Conservation (phyloP, 768 basidiomycete species). For the Trametes maxima region DNA sequence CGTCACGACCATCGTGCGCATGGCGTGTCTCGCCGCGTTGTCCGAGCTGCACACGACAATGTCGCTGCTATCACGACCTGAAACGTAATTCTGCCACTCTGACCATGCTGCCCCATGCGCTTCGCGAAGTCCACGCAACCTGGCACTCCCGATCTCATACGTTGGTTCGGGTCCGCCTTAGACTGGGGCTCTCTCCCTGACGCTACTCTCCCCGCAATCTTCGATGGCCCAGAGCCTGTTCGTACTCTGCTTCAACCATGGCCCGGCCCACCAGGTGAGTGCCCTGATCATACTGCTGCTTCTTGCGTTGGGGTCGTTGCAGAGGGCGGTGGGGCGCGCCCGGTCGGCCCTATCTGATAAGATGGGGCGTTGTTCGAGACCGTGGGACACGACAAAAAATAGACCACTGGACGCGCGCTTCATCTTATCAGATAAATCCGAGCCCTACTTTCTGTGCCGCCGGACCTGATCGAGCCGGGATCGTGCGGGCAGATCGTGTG, state of each 20-base stretch:
- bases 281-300: conserved; percentile 5
- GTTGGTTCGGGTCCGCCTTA: too few species aligned
- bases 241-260: neutral
- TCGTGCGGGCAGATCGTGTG: neutral
- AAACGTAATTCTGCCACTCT: too few species aligned
- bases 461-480: neutral
- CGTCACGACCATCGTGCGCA: neutral
- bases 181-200: too few species aligned
- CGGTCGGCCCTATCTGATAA: conserved; percentile 7
- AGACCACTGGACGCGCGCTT: neutral
- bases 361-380: neutral
- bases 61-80: too few species aligned
- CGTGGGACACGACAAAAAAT: neutral
- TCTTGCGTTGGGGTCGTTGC: neutral
- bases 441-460: neutral
- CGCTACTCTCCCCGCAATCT: too few species aligned
- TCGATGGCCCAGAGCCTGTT: too few species aligned
- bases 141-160: too few species aligned
- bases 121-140: too few species aligned
- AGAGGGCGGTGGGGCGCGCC: neutral
- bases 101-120: too few species aligned
- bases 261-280: conserved; percentile 4
- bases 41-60: too few species aligned
- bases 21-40: neutral
- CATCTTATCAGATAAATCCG: conserved; percentile 15